Evolutionary conservation across 345 rosid species (phyloP).

Genomic region (Viola odorata): DNA sequence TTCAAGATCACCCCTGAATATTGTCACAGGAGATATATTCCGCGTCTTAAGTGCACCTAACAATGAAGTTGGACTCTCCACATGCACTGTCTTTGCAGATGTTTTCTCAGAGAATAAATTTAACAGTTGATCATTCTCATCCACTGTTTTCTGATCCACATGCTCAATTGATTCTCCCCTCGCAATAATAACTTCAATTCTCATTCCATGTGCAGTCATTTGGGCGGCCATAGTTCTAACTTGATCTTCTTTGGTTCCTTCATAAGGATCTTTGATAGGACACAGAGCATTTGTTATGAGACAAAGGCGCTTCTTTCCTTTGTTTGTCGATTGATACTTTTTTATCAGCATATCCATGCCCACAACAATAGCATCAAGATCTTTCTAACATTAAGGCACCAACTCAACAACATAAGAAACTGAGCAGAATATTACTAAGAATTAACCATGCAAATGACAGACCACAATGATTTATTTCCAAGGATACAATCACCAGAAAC

Average conservation of each 20-base stretch:
- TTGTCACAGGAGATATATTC: constrained; percentile 61
- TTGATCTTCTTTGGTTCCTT: constrained; percentile 83
- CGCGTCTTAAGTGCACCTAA: constrained; percentile 78
- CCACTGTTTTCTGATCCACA: constrained; percentile 36
- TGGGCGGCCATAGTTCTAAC: constrained; percentile 57
- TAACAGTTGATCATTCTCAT: constrained; percentile 72
- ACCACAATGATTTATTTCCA: constrained; percentile 6
- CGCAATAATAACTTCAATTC: constrained; percentile 60
- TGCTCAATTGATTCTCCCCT: constrained; percentile 32
- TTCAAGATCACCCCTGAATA: constrained; percentile 88
- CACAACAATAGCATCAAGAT: constrained; percentile 87
- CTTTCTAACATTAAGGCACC: constrained; percentile 58
- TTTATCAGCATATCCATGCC: constrained; percentile 96
- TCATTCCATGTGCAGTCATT: constrained; percentile 62
- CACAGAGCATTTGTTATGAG: constrained; percentile 67
- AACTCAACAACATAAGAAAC: not conserved
- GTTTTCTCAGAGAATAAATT: constrained; percentile 55
- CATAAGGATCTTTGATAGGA: constrained; percentile 69
- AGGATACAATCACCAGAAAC: constrained; percentile 80
- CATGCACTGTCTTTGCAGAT: constrained; percentile 45
- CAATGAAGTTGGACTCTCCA: constrained; percentile 67
- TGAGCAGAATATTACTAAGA: not conserved
- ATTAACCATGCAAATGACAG: constrained; percentile 1
- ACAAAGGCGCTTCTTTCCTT: constrained; percentile 80
- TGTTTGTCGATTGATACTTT: constrained; percentile 46